These are phyloP conservation scores for Epichloe festucae DNA, from an alignment of 2,329 filamentous ascomycete genomes.

Conservation along the genomic window DNA sequence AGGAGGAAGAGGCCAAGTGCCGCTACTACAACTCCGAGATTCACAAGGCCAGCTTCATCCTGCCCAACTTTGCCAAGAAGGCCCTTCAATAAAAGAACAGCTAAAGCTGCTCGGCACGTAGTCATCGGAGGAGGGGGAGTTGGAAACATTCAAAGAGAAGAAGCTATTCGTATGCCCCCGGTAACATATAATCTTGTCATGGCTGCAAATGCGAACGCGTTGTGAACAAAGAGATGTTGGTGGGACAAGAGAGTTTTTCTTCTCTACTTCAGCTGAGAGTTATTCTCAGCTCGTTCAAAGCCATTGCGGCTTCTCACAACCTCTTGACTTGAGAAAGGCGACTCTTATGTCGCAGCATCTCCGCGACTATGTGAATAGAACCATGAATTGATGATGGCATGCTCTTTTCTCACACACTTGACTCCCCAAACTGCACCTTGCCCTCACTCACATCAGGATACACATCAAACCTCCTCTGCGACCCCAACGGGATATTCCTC, in stretches of 20 bases:
- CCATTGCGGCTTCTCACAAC: not conserved
- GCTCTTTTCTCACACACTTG: conserved; percentile 1
- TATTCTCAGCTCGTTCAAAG: not conserved
- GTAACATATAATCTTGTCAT: not conserved
- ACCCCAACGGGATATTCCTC: conserved; percentile 70
- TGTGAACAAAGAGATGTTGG: not conserved
- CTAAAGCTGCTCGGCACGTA: not conserved
- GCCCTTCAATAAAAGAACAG: conserved; percentile 38
- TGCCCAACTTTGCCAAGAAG: conserved; percentile 88
- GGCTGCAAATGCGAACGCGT: not conserved
- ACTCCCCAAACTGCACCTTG: conserved; percentile 25
- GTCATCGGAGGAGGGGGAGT: not conserved
- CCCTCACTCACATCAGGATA: conserved; percentile 78
- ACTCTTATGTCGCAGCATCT: not conserved
- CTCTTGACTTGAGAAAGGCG: not conserved
- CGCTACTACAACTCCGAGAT: conserved; percentile 96
- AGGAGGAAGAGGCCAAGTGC: conserved; percentile 89
- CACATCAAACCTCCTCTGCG: conserved; percentile 84
- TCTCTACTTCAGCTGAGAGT: not conserved
- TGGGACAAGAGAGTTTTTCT: not conserved
- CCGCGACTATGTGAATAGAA: not conserved
- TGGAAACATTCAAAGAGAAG: not conserved
- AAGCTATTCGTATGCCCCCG: not conserved
- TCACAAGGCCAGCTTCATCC: conserved; percentile 84
- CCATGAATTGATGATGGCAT: not conserved